Percentiles rank a stretch among this genome's conserved stretches.
Evolutionary conservation across 306 rosid genomes (phyloP).

Genomic region (Spatholobus suberectus): DNA sequence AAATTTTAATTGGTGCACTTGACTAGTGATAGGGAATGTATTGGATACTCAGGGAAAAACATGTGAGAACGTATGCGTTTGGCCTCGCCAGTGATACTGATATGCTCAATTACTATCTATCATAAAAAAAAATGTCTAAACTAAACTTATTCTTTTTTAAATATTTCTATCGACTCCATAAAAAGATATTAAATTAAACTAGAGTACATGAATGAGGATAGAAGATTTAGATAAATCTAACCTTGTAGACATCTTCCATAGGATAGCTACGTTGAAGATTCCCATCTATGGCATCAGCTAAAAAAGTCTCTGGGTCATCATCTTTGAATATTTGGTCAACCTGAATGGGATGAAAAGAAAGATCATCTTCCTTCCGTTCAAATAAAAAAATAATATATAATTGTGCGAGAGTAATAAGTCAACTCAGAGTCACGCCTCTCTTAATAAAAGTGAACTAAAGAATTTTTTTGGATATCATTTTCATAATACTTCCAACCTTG

Average conservation of each 20-base stretch:
- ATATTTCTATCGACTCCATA: not conserved
- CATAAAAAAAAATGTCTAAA: not conserved
- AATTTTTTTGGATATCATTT: not conserved
- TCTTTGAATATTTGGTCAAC: slow-evolving; percentile 62
- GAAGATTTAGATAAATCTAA: slow-evolving; percentile 22
- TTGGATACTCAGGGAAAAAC: too few species aligned
- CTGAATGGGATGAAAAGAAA: slow-evolving; percentile 49
- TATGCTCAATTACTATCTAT: not conserved
- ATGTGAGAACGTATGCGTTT: too few species aligned
- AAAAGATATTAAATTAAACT: not conserved
- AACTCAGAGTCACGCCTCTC: not conserved
- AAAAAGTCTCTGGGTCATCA: slow-evolving; percentile 54
- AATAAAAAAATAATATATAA: not conserved
- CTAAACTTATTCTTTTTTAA: not conserved
- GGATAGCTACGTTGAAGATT: slow-evolving; percentile 68
- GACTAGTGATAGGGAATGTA: too few species aligned
- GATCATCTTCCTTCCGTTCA: not conserved
- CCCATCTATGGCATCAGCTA: slow-evolving; percentile 65
- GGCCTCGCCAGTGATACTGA: not conserved
- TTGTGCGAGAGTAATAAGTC: not conserved
- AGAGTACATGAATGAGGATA: not conserved
- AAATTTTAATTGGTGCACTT: too few species aligned
- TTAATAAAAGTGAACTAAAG: not conserved
- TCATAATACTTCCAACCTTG: not conserved
- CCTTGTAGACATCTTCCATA: slow-evolving; percentile 60